Evolutionary conservation across 2,329 filamentous ascomycete genomes (phyloP).

Genomic region (Colletotrichum coccodes): DNA sequence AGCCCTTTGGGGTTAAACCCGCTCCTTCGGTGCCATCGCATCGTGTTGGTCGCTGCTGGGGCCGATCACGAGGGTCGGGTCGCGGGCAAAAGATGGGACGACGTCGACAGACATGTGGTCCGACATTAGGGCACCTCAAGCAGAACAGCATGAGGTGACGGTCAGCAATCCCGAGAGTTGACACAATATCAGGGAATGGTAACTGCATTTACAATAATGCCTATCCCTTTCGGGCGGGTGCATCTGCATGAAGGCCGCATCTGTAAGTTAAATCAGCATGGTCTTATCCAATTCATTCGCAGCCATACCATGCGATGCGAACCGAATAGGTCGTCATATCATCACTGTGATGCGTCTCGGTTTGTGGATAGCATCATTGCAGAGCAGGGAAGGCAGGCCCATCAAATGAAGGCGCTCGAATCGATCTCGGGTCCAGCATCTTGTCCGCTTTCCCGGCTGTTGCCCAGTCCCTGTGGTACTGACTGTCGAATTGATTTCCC

Average conservation of each 20-base stretch:
- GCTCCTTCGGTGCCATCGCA: background rate
- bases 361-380: background rate
- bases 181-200: background rate
- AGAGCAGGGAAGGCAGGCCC: background rate
- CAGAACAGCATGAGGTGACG: slow-evolving; percentile 4
- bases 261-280: slow-evolving; percentile 14
- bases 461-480: background rate
- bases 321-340: background rate
- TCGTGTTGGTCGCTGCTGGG: slow-evolving; percentile 3
- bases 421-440: slow-evolving; percentile 1
- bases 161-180: background rate
- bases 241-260: slow-evolving; percentile 17
- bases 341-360: background rate
- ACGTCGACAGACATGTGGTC: slow-evolving; percentile 26
- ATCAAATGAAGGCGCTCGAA: background rate
- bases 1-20: slow-evolving; percentile 18
- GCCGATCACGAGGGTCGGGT: slow-evolving; percentile 23
- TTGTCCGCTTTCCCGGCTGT: background rate
- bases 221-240: slow-evolving; percentile 6
- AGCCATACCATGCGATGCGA: background rate
- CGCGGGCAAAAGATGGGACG: slow-evolving; percentile 21
- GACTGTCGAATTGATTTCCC: background rate
- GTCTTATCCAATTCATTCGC: slow-evolving; percentile 7
- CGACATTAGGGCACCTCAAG: slow-evolving; percentile 20
- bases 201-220: background rate